Evolutionary conservation across 352 stramenopile genomes (phyloP).

Genomic region (Achlya hypogyna): DNA sequence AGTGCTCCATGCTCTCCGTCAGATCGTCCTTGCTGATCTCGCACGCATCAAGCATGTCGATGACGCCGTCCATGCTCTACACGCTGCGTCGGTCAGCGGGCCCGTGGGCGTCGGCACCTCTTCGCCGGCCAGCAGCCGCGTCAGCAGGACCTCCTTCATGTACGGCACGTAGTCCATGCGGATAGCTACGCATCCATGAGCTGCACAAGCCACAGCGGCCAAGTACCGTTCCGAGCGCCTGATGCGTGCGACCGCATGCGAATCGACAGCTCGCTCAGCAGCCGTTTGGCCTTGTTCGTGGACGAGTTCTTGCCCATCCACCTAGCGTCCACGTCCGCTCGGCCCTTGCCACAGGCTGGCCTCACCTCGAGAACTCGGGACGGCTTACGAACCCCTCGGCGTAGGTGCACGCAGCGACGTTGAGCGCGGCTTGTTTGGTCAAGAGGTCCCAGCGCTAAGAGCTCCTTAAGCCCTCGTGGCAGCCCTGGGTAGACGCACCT

Average conservation of each 20-base stretch:
- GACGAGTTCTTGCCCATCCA: slow-evolving; percentile 98
- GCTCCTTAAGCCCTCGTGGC: slow-evolving; percentile 35
- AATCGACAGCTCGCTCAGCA: slow-evolving; percentile 93
- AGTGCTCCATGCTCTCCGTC: slow-evolving; percentile 93
- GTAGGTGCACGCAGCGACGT: slow-evolving; percentile 79
- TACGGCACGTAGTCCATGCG: slow-evolving; percentile 81
- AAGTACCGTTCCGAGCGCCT: slow-evolving; percentile 67
- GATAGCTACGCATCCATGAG: slow-evolving; percentile 41
- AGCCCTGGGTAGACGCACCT: no score
- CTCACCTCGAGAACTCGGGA: slow-evolving; percentile 81
- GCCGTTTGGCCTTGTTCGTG: slow-evolving; percentile 89
- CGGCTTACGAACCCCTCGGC: slow-evolving; percentile 81
- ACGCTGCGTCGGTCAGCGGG: not conserved
- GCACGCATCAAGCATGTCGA: slow-evolving; percentile 94
- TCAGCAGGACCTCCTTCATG: slow-evolving; percentile 85
- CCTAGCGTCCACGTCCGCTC: no score
- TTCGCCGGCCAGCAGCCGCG: slow-evolving; percentile 60
- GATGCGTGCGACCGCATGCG: slow-evolving; percentile 87
- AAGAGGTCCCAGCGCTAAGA: slow-evolving; percentile 92
- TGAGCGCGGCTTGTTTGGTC: slow-evolving; percentile 85
- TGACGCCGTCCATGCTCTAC: slow-evolving; percentile 79
- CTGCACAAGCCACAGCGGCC: not conserved
- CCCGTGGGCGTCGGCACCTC: slow-evolving; percentile 33
- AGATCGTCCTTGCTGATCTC: slow-evolving; percentile 96
- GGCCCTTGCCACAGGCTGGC: slow-evolving; percentile 51